phyloP scores from a whole-genome alignment of 805 yeast genomes.

The Saccharomycopsis fermentans region DNA sequence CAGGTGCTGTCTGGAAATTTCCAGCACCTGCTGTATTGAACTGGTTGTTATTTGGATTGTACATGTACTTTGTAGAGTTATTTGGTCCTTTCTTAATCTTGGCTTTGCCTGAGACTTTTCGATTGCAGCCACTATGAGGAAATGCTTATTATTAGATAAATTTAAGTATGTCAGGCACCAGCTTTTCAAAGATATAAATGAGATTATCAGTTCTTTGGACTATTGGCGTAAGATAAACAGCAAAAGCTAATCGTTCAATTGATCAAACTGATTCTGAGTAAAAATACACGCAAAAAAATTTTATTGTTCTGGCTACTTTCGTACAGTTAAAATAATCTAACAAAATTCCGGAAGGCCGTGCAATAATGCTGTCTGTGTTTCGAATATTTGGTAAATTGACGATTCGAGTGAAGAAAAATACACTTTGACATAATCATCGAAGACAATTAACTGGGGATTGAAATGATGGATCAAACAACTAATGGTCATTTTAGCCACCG shows the following conservation, averaged over 20 bases:
- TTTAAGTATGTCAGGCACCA: too few species aligned
- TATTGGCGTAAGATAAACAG: too few species aligned
- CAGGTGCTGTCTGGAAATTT: background rate
- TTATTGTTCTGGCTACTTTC: background rate
- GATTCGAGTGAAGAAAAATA: background rate
- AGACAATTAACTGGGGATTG: too few species aligned
- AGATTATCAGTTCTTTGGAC: too few species aligned
- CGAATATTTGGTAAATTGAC: background rate
- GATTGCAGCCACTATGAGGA: too few species aligned
- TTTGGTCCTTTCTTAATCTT: background rate
- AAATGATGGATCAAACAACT: too few species aligned
- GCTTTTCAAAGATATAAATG: too few species aligned
- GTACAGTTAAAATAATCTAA: background rate
- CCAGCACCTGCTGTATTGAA: background rate
- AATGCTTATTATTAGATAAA: too few species aligned
- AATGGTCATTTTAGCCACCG: too few species aligned
- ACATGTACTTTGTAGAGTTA: background rate
- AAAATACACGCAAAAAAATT: background rate
- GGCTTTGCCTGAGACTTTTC: too few species aligned
- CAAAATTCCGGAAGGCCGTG: background rate
- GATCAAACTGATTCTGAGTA: background rate
- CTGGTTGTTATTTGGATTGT: background rate
- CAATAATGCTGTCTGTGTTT: background rate
- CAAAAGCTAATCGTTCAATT: too few species aligned
- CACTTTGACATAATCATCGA: background rate